Conservation (phyloP, 1,284 basidiomycete species). For the Veloboletus limbatus region DNA sequence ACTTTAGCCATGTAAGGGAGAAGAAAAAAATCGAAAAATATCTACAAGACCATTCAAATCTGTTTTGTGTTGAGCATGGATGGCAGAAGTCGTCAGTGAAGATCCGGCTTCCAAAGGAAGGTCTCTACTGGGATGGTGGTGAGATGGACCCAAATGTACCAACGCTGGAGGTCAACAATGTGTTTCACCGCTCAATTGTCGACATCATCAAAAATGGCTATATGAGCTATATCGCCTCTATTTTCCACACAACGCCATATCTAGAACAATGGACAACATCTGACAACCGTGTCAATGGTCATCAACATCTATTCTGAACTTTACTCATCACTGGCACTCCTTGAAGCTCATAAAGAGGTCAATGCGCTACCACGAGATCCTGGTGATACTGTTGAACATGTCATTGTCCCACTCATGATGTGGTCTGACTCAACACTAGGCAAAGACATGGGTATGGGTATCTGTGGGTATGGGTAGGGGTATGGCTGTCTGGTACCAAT, state of each 20-base stretch:
- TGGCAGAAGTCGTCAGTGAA: background rate
- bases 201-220: too few species aligned
- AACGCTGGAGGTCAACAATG: too few species aligned
- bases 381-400: constrained; percentile 2
- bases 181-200: too few species aligned
- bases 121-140: too few species aligned
- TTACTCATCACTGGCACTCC: constrained; percentile 18
- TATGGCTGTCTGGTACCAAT: too few species aligned
- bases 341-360: constrained; percentile 14
- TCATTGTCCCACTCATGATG: constrained; percentile 29
- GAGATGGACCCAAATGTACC: too few species aligned
- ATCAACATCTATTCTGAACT: constrained; percentile 21
- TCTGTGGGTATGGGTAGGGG: too few species aligned
- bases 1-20: background rate
- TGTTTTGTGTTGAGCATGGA: background rate
- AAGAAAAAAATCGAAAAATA: background rate
- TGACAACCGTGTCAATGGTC: too few species aligned
- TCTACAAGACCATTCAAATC: background rate
- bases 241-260: too few species aligned
- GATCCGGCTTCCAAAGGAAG: background rate
- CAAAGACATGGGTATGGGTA: too few species aligned
- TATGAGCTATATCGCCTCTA: too few species aligned
- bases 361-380: constrained; percentile 12
- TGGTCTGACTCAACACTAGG: constrained; percentile 34
- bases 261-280: too few species aligned